Base-by-base conservation (phyloP, 805 yeast species). In the Candida taoyuanica region DNA sequence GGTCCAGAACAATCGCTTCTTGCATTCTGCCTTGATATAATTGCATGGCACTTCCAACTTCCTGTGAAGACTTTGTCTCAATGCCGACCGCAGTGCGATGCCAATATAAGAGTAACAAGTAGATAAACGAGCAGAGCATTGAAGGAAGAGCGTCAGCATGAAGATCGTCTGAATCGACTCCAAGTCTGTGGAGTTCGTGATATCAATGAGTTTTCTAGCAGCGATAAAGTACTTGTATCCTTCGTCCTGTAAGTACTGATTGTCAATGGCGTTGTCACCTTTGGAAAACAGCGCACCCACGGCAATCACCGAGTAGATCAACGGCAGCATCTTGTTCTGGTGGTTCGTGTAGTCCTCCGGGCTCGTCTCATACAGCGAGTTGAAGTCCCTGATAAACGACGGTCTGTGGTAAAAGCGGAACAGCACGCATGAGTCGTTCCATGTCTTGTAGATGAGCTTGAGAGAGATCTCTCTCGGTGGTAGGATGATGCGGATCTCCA, bases 51-150 rank as follows among this genome's bases (percentile, higher is more conserved):
- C 50, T n/a, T 54, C 55, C 17, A 52, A 76, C 64, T 74, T 74
- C 25, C 86, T 70, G 57, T 88, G 97, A 19, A 85, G 65, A 0
- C 96, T 96, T 52, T 86, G 89, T 50, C 94, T 72, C 36, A 88
- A 59, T 0, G 95, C 94, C 30, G 91, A 81, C 53, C 96, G 67
- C 47, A 88, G 65, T 0, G 95, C 96, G 33, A 86, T 82, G 7
- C 96, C 96, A 47, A 88, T 85, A 59, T 86, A 88, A 0, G 95
- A 80, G 59, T 88, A 88, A 60, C 96, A 88, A 0, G 95, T 86
- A 0, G 95, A 83, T 37, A 88, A 65, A 40, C 95, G 69, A 0
- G 96, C 95, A 2, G 95, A 83, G 56, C 94, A 87, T 60, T 88
- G 96, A 37, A 89, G 65, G 58, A 87, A 88, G 46, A 88, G 70